Conservation (phyloP, 257 asterid genomes). For the Jaltomata sinuosa region DNA sequence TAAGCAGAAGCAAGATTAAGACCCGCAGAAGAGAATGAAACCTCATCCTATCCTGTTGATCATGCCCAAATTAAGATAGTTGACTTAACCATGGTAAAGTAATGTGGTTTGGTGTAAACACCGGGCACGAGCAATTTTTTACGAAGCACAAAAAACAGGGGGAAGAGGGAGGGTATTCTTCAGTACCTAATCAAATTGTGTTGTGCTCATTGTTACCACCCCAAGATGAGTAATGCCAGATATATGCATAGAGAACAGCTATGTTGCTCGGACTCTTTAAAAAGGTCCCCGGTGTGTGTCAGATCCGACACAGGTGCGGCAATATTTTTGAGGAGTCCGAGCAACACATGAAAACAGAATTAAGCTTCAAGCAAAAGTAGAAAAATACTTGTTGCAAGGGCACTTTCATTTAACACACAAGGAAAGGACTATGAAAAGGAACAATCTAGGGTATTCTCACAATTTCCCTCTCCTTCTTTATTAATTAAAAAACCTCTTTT, state of each 20-base stretch:
- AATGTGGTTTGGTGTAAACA: not conserved
- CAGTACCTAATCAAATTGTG: not conserved
- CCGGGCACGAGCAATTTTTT: not conserved
- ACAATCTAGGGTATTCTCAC: not conserved
- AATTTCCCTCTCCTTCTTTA: not conserved
- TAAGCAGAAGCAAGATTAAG: not conserved
- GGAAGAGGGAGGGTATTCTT: not conserved
- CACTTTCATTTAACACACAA: not conserved
- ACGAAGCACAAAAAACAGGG: not conserved
- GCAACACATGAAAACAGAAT: not conserved
- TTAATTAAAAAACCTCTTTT: not conserved
- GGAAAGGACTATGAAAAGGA: not conserved
- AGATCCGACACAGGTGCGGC: too few relatives aligned
- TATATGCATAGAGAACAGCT: not conserved
- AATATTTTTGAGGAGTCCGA: too few relatives aligned
- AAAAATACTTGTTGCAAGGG: not conserved
- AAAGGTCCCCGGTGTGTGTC: too few relatives aligned
- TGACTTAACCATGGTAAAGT: not conserved
- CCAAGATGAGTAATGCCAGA: not conserved
- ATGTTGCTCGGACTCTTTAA: too few relatives aligned
- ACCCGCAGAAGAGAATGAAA: not conserved
- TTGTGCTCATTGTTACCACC: not conserved
- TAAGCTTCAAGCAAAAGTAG: not conserved
- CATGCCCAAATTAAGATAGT: not conserved
- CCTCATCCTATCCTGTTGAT: not conserved